Percentiles rank a stretch among this genome's conserved stretches.
phyloP scores from a whole-genome alignment of 345 rosid species.

The Cardiospermum halicacabum region DNA sequence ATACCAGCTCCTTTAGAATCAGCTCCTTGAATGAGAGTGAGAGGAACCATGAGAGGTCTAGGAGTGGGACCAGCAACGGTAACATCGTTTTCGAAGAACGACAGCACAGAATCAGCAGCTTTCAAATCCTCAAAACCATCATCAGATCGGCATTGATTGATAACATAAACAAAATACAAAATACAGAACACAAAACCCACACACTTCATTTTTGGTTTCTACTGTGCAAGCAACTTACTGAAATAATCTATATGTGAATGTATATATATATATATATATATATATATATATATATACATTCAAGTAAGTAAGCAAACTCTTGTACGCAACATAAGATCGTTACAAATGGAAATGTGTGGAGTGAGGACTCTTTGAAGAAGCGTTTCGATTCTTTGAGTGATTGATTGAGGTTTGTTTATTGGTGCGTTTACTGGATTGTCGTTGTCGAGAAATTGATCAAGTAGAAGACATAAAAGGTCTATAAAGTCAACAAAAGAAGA shows the following conservation, averaged over 20 bases:
- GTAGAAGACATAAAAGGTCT: not conserved
- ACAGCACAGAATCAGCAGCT: conserved; percentile 22
- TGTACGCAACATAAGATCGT: too few species aligned
- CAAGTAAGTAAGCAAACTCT: too few species aligned
- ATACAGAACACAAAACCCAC: conserved; percentile 14
- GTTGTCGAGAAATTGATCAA: not conserved
- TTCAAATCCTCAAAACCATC: conserved; percentile 24
- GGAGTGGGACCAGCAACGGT: conserved; percentile 23
- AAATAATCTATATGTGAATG: not conserved
- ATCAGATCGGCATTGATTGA: conserved; percentile 45
- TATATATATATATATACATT: too few species aligned
- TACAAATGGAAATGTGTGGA: too few species aligned
- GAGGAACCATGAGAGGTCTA: conserved; percentile 50
- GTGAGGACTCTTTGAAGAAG: too few species aligned
- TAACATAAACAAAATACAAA: conserved; percentile 16
- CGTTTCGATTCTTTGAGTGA: too few species aligned
- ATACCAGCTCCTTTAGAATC: conserved; percentile 90
- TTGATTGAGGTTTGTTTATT: too few species aligned
- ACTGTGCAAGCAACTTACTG: not conserved
- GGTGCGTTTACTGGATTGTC: not conserved
- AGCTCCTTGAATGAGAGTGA: conserved; percentile 81
- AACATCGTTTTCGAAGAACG: conserved; percentile 23
- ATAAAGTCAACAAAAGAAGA: not conserved
- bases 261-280: not conserved
- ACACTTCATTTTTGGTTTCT: conserved; percentile 1